These are phyloP conservation scores for Hirschioporus abietinus DNA, from an alignment of 768 basidiomycete genomes.

Conservation along the genomic window DNA sequence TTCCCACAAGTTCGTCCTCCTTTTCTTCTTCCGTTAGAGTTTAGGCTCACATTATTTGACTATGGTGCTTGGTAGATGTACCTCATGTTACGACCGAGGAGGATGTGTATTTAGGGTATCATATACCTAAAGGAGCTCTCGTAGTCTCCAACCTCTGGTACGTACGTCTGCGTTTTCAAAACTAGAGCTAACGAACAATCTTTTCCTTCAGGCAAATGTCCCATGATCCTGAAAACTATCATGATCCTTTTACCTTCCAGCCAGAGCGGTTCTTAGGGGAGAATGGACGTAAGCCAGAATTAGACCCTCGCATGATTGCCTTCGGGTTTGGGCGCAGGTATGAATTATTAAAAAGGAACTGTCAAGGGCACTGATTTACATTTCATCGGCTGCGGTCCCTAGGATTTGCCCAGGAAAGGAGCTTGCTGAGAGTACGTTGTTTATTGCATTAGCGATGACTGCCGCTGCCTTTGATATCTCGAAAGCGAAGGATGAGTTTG, in stretches of 20 bases:
- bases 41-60: not conserved
- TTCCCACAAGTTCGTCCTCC: constrained; percentile 2
- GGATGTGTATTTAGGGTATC: constrained; percentile 5
- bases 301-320: not conserved
- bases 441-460: constrained; percentile 41
- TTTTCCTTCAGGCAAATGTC: constrained; percentile 1
- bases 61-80: not conserved
- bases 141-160: constrained; percentile 17
- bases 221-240: constrained; percentile 7
- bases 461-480: constrained; percentile 36
- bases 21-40: not conserved
- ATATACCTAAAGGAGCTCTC: constrained; percentile 12
- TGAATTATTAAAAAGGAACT: not conserved
- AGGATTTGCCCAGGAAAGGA: constrained; percentile 41
- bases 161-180: not conserved
- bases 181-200: not conserved
- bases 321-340: constrained; percentile 14
- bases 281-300: constrained; percentile 4
- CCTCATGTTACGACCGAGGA: constrained; percentile 8
- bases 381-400: too few species aligned
- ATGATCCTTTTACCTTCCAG: constrained; percentile 5
- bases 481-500: constrained; percentile 43
- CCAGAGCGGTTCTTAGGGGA: constrained; percentile 9
- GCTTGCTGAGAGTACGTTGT: constrained; percentile 39
- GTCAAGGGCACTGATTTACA: too few species aligned